These are phyloP conservation scores for Boletus fagicola DNA, from an alignment of 768 basidiomycete genomes.

Conservation along the genomic window DNA sequence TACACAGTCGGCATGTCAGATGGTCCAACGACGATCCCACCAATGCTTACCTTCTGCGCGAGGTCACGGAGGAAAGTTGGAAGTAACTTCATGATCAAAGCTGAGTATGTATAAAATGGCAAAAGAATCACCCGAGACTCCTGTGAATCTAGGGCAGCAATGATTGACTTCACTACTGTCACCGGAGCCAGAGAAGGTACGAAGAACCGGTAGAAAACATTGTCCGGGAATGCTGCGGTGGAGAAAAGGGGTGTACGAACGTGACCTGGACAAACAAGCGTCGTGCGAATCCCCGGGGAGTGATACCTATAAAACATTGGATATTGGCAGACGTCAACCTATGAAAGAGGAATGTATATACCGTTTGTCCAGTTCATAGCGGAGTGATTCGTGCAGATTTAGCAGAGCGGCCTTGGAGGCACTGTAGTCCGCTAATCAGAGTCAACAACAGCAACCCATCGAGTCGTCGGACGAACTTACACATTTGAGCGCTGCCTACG, in stretches of 20 bases:
- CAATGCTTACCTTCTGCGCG: slow-evolving; percentile 61
- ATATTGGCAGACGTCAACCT: neutral
- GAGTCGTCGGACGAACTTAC: slow-evolving; percentile 42
- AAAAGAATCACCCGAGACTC: slow-evolving; percentile 68
- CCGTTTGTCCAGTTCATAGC: slow-evolving; percentile 84
- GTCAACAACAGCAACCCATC: slow-evolving; percentile 8
- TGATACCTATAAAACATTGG: slow-evolving; percentile 49
- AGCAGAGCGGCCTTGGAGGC: slow-evolving; percentile 92
- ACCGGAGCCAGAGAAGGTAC: slow-evolving; percentile 73
- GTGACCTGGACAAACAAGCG: slow-evolving; percentile 80
- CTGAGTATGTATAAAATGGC: slow-evolving; percentile 69
- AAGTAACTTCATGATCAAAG: slow-evolving; percentile 52
- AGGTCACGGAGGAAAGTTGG: slow-evolving; percentile 78
- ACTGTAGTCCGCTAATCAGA: slow-evolving; percentile 71
- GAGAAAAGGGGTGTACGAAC: slow-evolving; percentile 79
- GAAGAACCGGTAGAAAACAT: slow-evolving; percentile 63
- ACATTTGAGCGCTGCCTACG: slow-evolving; percentile 70
- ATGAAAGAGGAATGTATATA: slow-evolving; percentile 31
- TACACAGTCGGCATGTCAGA: slow-evolving; percentile 31
- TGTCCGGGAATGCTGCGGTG: slow-evolving; percentile 47
- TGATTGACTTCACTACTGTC: slow-evolving; percentile 75
- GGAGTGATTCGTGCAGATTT: slow-evolving; percentile 77
- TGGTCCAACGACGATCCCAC: neutral
- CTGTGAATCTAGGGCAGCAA: slow-evolving; percentile 76
- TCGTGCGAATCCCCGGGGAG: slow-evolving; percentile 79